Evolutionary conservation across 805 yeast genomes (phyloP).

Genomic region (Metschnikowia chrysomelidarum): DNA sequence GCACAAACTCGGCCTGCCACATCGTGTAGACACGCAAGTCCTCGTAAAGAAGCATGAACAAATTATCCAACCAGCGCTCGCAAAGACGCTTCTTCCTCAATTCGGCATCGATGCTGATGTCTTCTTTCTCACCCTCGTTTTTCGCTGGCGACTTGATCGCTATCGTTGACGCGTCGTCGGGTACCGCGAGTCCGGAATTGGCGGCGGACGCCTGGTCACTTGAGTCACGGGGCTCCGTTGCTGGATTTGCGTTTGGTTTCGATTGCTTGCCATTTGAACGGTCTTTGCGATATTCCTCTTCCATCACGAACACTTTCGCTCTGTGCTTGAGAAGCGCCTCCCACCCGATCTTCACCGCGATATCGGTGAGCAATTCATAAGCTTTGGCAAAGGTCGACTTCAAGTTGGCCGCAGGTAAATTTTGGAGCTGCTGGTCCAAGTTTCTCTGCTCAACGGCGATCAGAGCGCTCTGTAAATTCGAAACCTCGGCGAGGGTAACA

Average conservation of each 20-base stretch:
- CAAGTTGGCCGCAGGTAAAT: conserved; percentile 68
- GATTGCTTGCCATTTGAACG: conserved; percentile 21
- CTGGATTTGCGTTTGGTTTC: conserved; percentile 10
- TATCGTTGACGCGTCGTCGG: conserved; percentile 36
- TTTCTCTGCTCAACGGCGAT: conserved; percentile 63
- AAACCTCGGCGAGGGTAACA: conserved; percentile 67
- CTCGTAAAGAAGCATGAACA: conserved; percentile 66
- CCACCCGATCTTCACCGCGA: conserved; percentile 46
- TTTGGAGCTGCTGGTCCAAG: conserved; percentile 59
- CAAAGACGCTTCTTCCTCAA: conserved; percentile 65
- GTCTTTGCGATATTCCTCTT: conserved; percentile 46
- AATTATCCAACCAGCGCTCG: conserved; percentile 72
- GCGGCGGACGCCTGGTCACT: background rate
- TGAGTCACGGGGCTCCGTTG: background rate
- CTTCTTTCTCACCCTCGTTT: conserved; percentile 13
- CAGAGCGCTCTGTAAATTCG: conserved; percentile 62
- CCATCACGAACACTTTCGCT: conserved; percentile 49
- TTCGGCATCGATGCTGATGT: conserved; percentile 29
- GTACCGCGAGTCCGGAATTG: conserved; percentile 4
- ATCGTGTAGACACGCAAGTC: conserved; percentile 80
- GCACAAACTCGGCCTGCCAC: conserved; percentile 91
- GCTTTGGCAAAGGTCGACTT: conserved; percentile 48
- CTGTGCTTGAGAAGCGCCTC: conserved; percentile 43
- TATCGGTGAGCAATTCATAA: conserved; percentile 44
- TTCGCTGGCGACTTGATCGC: conserved; percentile 37